A percentile compares a stretch with the other conserved stretches of the same genome.
Conservation (phyloP, 2,329 filamentous ascomycete species). For the Pseudodiploospora longispora region DNA sequence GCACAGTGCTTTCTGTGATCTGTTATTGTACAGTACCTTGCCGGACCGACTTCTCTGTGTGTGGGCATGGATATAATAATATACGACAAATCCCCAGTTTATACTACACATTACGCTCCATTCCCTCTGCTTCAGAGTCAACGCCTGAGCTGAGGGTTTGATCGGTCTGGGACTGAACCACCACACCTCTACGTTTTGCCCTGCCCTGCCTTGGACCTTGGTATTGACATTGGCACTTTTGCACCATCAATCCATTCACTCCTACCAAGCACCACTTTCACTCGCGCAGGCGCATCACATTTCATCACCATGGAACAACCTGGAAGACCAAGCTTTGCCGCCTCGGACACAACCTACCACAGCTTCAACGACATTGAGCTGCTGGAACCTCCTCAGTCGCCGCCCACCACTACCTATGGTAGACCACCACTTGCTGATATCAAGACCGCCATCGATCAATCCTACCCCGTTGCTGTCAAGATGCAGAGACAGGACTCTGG, state of each 20-base stretch:
- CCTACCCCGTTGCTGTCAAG: conserved; percentile 24
- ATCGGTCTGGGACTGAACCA: background rate
- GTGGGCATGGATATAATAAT: no score
- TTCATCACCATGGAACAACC: conserved; percentile 4
- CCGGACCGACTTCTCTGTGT: background rate
- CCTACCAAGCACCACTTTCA: conserved; percentile 1
- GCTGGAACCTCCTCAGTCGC: conserved; percentile 30
- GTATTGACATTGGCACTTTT: no score
- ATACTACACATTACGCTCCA: no score
- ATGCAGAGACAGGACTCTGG: conserved; percentile 52
- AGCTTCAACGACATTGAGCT: conserved; percentile 45
- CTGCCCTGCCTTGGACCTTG: no score
- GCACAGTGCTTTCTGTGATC: background rate
- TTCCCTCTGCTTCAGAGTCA: no score
- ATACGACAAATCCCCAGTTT: no score
- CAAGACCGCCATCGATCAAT: conserved; percentile 16
- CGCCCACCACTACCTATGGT: conserved; percentile 17
- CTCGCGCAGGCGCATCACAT: background rate
- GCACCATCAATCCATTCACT: background rate
- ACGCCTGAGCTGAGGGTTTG: no score
- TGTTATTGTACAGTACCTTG: background rate
- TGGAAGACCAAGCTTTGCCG: conserved; percentile 31
- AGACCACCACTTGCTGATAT: conserved; percentile 13
- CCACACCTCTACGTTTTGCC: no score
- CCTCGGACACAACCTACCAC: conserved; percentile 45